Evolutionary conservation across 2,329 filamentous ascomycete genomes (phyloP).

Genomic region (Cercospora sojina): DNA sequence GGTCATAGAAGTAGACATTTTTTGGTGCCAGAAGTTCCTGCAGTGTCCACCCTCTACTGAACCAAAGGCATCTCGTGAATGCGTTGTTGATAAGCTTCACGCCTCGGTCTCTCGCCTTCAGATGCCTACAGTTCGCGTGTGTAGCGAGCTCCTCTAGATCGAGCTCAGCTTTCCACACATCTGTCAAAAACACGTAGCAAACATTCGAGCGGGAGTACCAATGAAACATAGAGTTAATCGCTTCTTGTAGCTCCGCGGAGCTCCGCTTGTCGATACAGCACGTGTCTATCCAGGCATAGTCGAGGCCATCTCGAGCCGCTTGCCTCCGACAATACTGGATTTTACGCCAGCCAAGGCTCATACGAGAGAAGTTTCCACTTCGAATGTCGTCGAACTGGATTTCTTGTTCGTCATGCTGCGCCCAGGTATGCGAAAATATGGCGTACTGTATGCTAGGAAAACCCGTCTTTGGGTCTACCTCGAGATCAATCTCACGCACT

Average conservation of each 20-base stretch:
- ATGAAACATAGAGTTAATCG: neutral
- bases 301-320: neutral
- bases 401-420: neutral
- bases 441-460: neutral
- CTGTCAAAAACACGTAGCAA: neutral
- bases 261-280: conserved; percentile 4
- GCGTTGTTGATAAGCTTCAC: neutral
- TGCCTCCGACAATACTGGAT: neutral
- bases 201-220: neutral
- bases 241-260: neutral
- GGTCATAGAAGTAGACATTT: neutral
- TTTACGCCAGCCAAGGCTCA: neutral
- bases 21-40: neutral
- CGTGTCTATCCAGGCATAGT: conserved; percentile 1
- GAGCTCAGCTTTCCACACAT: neutral
- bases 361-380: neutral
- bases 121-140: neutral
- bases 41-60: neutral
- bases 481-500: neutral
- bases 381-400: neutral
- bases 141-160: neutral
- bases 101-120: neutral
- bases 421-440: conserved; percentile 6
- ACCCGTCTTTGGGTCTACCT: neutral
- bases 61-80: neutral